phyloP scores from a whole-genome alignment of 2,329 filamentous ascomycete genomes.

The Curvularia spicifera region DNA sequence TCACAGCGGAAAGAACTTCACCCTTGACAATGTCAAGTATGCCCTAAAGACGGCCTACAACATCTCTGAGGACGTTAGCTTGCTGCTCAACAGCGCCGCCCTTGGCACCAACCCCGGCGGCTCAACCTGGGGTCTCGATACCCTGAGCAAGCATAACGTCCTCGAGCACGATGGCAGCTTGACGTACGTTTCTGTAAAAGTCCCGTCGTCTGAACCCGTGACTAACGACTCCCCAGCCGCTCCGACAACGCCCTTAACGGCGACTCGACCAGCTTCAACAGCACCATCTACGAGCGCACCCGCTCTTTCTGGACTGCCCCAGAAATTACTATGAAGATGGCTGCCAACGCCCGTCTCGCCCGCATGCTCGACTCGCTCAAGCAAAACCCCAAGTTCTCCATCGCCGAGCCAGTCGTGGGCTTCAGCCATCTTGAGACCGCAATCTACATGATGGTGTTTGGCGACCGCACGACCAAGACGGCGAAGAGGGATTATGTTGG shows the following conservation, averaged over 20 bases:
- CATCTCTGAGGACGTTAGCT: conserved; percentile 8
- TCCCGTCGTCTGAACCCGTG: neutral
- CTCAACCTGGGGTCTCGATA: conserved; percentile 30
- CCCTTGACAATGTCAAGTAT: conserved; percentile 32
- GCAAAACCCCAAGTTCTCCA: conserved; percentile 3
- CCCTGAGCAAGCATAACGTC: conserved; percentile 54
- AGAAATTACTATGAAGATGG: conserved; percentile 7
- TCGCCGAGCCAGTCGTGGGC: neutral
- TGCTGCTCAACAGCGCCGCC: conserved; percentile 11
- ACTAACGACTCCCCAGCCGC: neutral
- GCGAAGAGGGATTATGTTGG: neutral
- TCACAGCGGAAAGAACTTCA: conserved; percentile 39
- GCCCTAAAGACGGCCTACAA: conserved; percentile 14
- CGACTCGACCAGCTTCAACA: conserved; percentile 49
- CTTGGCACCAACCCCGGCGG: conserved; percentile 14
- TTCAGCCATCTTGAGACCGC: conserved; percentile 6
- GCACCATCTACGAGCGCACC: conserved; percentile 57
- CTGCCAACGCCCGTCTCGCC: conserved; percentile 10
- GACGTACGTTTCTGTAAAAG: neutral
- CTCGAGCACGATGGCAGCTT: conserved; percentile 57
- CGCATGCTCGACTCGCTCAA: conserved; percentile 12
- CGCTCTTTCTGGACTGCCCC: conserved; percentile 33
- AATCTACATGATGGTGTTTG: conserved; percentile 8
- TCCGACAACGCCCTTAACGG: neutral
- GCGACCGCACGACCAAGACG: conserved; percentile 1